Evolutionary conservation across 2,329 filamentous ascomycete genomes (phyloP).

Genomic region (Fusarium robinianum): DNA sequence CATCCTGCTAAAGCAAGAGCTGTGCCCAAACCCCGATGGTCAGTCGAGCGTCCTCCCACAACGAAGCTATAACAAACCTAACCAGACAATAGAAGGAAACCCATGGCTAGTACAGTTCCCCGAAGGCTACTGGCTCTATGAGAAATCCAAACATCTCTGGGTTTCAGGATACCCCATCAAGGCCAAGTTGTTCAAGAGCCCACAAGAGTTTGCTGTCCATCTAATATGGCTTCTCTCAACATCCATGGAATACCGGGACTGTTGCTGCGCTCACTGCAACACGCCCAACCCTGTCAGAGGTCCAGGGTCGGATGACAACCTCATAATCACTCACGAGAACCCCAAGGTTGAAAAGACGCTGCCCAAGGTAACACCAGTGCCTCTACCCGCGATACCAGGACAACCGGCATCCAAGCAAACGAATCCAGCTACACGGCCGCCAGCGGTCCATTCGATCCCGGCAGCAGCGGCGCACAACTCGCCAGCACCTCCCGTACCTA

Average conservation of each 20-base stretch:
- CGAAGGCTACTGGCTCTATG: slow-evolving; percentile 52
- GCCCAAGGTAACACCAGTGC: slow-evolving; percentile 44
- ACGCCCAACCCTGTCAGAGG: slow-evolving; percentile 34
- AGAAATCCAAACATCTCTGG: slow-evolving; percentile 55
- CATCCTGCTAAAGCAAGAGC: slow-evolving; percentile 51
- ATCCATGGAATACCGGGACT: slow-evolving; percentile 54
- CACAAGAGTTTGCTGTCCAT: slow-evolving; percentile 58
- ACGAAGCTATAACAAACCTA: slow-evolving; percentile 13
- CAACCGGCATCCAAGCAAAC: slow-evolving; percentile 42
- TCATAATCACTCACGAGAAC: slow-evolving; percentile 29
- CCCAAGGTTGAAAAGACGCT: slow-evolving; percentile 34
- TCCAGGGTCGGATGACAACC: slow-evolving; percentile 35
- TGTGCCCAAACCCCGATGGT: slow-evolving; percentile 48
- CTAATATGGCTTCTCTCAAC: slow-evolving; percentile 56
- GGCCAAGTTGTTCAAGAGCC: slow-evolving; percentile 55
- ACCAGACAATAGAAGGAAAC: slow-evolving; percentile 44
- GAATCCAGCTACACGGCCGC: slow-evolving; percentile 30
- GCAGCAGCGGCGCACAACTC: slow-evolving; percentile 25
- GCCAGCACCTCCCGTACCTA: slow-evolving; percentile 17
- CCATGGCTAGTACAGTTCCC: slow-evolving; percentile 52
- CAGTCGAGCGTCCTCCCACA: slow-evolving; percentile 20
- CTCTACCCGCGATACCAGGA: slow-evolving; percentile 43
- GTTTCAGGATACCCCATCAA: slow-evolving; percentile 56
- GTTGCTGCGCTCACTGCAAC: slow-evolving; percentile 57
- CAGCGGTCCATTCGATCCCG: slow-evolving; percentile 36